These are phyloP conservation scores for Tuber brumale DNA, from an alignment of 495 filamentous ascomycete species.

Conservation along the genomic window DNA sequence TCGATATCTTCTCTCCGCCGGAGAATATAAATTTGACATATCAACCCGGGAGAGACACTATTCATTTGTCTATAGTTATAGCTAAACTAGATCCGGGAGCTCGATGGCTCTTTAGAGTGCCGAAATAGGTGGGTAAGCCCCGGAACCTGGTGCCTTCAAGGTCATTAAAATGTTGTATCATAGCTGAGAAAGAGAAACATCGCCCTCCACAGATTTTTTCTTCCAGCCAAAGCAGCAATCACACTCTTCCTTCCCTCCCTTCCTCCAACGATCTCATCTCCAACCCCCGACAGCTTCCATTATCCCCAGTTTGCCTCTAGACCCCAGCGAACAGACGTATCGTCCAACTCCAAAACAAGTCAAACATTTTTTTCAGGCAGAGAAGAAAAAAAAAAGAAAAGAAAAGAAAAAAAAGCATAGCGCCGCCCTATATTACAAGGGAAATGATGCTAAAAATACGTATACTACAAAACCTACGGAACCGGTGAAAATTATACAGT, in stretches of 20 bases:
- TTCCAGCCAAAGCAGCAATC: background rate
- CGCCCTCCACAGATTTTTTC: background rate
- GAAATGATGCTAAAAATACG: conserved; percentile 19
- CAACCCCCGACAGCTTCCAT: background rate
- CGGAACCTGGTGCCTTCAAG: background rate
- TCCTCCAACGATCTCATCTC: background rate
- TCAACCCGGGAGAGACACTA: background rate
- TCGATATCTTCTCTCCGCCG: background rate
- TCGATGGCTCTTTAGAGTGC: background rate
- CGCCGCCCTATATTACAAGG: conserved; percentile 24
- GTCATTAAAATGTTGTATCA: background rate
- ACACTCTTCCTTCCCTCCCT: background rate
- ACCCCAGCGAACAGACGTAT: conserved; percentile 8
- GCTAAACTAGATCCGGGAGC: background rate
- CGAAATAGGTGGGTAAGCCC: background rate
- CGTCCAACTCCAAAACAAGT: conserved; percentile 19
- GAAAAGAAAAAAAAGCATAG: conserved; percentile 18
- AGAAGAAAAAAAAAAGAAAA: conserved; percentile 7
- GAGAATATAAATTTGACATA: background rate
- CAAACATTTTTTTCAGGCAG: conserved; percentile 10
- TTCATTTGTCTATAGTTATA: background rate
- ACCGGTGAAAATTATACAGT: conserved; percentile 12
- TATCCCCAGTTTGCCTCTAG: background rate
- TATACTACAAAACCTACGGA: conserved; percentile 21
- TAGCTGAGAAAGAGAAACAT: background rate